Evolutionary conservation across 2,329 filamentous ascomycete genomes (phyloP).

Genomic region (Calonectria hawksworthii): DNA sequence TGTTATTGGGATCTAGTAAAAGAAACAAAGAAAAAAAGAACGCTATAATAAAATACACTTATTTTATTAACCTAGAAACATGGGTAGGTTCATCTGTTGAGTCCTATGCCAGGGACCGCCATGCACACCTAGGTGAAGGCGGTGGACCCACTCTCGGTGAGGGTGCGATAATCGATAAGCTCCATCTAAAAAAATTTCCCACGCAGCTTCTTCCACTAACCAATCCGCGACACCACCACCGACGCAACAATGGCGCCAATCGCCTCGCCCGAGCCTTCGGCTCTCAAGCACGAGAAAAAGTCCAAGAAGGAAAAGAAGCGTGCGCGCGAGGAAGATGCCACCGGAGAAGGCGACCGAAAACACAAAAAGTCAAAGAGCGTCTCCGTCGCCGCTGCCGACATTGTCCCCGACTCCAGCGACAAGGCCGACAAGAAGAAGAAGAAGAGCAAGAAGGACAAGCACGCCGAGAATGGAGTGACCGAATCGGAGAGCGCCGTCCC

Average conservation of each 20-base stretch:
- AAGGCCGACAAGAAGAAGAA: slow-evolving; percentile 51
- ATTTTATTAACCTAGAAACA: neutral
- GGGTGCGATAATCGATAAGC: slow-evolving; percentile 37
- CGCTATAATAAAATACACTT: neutral
- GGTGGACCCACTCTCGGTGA: slow-evolving; percentile 26
- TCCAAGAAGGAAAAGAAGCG: slow-evolving; percentile 62
- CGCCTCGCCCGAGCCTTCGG: slow-evolving; percentile 47
- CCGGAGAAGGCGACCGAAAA: slow-evolving; percentile 58
- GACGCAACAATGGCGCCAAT: slow-evolving; percentile 51
- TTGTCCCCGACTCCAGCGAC: slow-evolving; percentile 46
- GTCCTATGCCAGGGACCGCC: neutral
- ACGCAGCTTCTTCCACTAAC: slow-evolving; percentile 28
- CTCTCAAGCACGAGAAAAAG: slow-evolving; percentile 56
- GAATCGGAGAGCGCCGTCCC: slow-evolving; percentile 25
- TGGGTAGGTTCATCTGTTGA: neutral
- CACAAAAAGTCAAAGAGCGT: slow-evolving; percentile 66
- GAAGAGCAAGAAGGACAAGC: slow-evolving; percentile 48
- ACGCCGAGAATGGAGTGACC: slow-evolving; percentile 28
- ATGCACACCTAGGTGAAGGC: slow-evolving; percentile 1
- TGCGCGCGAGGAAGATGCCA: slow-evolving; percentile 58
- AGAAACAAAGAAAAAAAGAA: no score
- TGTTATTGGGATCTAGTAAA: no score
- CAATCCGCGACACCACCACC: slow-evolving; percentile 28
- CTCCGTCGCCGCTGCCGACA: slow-evolving; percentile 42
- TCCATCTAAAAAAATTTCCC: slow-evolving; percentile 42